Evolutionary conservation across 306 rosid species (phyloP), one percentile per base, ranked within the genome.

Genomic region (Cucumis hystrix): DNA sequence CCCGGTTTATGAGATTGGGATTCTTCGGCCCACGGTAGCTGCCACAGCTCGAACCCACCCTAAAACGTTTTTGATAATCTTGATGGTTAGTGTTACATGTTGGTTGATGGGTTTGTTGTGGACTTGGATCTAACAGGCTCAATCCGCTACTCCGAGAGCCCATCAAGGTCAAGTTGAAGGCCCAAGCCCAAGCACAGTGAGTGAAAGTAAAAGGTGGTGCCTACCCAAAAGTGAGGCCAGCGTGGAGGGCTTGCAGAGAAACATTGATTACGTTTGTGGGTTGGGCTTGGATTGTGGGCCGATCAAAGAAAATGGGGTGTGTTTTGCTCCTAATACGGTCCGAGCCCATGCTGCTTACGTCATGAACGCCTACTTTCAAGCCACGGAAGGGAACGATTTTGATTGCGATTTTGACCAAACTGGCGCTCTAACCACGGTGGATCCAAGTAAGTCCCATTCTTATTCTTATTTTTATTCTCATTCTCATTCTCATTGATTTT

Each of bases 321-420:
- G 87, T 62, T 84, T 77, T 66, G 47, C 57, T 43, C 96, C 98
- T 3, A 23, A 90, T 77, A 86, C 88, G 0, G 80, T 91, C 7
- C 71, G 85, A 51, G 86, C 94, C 51, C 97, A 93, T 28, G 94
- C 96, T 0, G 74, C 91, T 1, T 90, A 79, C 33, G 96, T 91
- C 54, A 93, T 90, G 96, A 90, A 90, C 61, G 59, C 80, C 1
- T 90, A 90, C 61, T 93, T 82, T 67, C 88, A 80, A 67, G 68
- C 75, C 12, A 83, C 21, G 78, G 85, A 86, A 59, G 63, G 3
- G 60, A 75, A 79, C 13, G 82, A 55, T 5, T 21, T 17, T 11
- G 81, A 79, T 76, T 84, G 88, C 17, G 88, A 84, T 76, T 89
- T 85, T 54, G 83, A 33, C 18, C 72, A 75, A 52, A 78, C 85